A percentile compares a stretch with the other conserved stretches of the same genome.
phyloP scores from a whole-genome alignment of 345 rosid species.

The Punica granatum region DNA sequence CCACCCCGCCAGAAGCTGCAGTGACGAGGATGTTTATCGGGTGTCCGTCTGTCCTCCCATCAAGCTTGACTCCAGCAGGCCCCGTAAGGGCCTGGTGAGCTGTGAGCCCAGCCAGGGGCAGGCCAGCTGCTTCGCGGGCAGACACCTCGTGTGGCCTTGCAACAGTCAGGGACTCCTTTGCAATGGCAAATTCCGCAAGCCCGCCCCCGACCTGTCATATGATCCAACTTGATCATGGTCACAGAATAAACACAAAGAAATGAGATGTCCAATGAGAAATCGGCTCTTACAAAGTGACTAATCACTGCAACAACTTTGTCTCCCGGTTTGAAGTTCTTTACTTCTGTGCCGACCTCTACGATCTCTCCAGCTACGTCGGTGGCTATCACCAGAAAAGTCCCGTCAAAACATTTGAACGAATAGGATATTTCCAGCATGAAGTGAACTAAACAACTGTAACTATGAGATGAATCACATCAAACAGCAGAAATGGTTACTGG shows the following conservation, averaged over 20 bases:
- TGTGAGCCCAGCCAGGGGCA: conserved; percentile 61
- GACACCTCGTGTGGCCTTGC: conserved; percentile 55
- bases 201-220: conserved; percentile 37
- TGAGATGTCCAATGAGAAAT: background rate
- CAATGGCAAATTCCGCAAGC: conserved; percentile 58
- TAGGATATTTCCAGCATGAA: background rate
- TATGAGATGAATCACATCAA: background rate
- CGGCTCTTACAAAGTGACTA: conserved; percentile 30
- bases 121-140: conserved; percentile 59
- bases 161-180: conserved; percentile 46
- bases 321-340: conserved; percentile 52
- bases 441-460: background rate
- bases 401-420: background rate
- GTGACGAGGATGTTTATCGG: conserved; percentile 53
- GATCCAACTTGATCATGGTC: background rate
- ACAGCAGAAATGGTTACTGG: background rate
- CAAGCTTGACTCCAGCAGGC: conserved; percentile 57
- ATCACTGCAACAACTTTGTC: conserved; percentile 73
- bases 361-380: conserved; percentile 81
- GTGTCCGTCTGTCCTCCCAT: conserved; percentile 32
- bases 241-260: background rate
- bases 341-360: conserved; percentile 52
- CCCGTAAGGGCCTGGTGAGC: conserved; percentile 54
- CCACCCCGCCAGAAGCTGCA: conserved; percentile 84
- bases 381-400: conserved; percentile 24